Base-by-base conservation (phyloP, 148 eudicot genomes). In the Polygonum aviculare region DNA sequence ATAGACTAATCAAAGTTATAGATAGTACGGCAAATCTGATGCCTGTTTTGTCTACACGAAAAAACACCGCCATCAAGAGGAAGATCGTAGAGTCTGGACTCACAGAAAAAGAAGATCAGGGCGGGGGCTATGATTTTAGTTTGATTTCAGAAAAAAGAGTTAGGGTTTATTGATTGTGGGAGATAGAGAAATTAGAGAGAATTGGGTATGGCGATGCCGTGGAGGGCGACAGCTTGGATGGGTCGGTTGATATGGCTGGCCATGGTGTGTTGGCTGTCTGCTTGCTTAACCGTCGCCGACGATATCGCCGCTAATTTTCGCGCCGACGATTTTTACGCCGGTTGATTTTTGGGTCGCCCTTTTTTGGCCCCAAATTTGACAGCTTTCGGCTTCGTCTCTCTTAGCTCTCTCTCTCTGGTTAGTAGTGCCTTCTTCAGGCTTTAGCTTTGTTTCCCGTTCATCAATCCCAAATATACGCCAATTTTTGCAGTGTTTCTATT, bases 201-300 rank as follows among this genome's bases (percentile, higher is more conserved):
- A 63, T 63, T 12, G 39, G 18, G 33, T 73, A 93, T 89, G 96
- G 96, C 93, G 70, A 80, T 87, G 80, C 86, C 88, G 12, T 90
- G 88, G 93, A 89, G 86, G 45, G 59, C 74, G 78, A 86, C 89
- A 2, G 22, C 86, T 26, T 87, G 87, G 85, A 74, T 93, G 79
- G 83, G 84, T 5, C 82, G 84, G 52, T 80, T 93, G 89, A 80
- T 89, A 15, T 93, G 90, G 93, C 5, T 86, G 73, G 90, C 88
- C 55, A 65, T 90, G 33, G 75, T 54, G 69, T 88, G 88, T 51
- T 90, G 96, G 97, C 79, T 93, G 2, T 76, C 91, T 12, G 88
- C 96, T 36, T 89, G 91, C 35, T 84, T 90, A 59, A 78, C 79
- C 51, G 86, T 93, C 60, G 95, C 97, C 48, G 93, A 93, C 82